phyloP scores from a whole-genome alignment of 352 stramenopile genomes.

The Globisporangium sylvaticum region DNA sequence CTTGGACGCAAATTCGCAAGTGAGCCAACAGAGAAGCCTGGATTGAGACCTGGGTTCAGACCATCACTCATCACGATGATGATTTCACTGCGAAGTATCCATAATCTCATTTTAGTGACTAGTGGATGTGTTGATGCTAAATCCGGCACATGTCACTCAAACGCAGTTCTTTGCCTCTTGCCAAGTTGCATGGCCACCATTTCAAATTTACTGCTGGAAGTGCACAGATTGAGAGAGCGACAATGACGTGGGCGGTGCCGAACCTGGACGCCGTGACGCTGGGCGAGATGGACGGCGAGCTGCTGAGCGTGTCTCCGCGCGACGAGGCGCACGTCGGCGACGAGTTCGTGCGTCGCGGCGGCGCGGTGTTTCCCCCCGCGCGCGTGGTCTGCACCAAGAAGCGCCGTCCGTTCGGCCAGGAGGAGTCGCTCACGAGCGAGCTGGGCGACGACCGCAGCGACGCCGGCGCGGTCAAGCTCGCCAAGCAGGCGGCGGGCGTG shows the following conservation, averaged over 20 bases:
- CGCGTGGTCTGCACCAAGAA: constrained; percentile 48
- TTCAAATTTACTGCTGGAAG: not conserved
- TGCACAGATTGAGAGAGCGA: not conserved
- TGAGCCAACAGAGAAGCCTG: not conserved
- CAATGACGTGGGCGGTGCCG: constrained; percentile 64
- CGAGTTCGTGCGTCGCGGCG: constrained; percentile 59
- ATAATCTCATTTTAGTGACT: not conserved
- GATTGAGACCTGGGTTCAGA: not conserved
- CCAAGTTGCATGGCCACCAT: not conserved
- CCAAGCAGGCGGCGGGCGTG: constrained; percentile 25
- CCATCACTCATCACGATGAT: not conserved
- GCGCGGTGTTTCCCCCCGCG: constrained; percentile 47
- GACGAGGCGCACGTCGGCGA: constrained; percentile 59
- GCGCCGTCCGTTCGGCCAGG: constrained; percentile 50
- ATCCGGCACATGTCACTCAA: not conserved
- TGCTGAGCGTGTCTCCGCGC: constrained; percentile 61
- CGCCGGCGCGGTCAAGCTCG: constrained; percentile 36
- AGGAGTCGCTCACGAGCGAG: constrained; percentile 55
- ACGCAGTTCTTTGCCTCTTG: not conserved
- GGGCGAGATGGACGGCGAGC: constrained; percentile 65
- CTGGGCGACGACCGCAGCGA: constrained; percentile 28
- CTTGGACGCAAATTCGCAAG: not conserved
- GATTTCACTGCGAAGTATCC: not conserved
- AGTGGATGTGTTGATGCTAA: not conserved
- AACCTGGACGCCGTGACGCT: constrained; percentile 68